Evolutionary conservation across 2,329 filamentous ascomycete genomes (phyloP), one percentile per base, ranked within the genome.

Genomic region (Talaromyces albobiverticillius): DNA sequence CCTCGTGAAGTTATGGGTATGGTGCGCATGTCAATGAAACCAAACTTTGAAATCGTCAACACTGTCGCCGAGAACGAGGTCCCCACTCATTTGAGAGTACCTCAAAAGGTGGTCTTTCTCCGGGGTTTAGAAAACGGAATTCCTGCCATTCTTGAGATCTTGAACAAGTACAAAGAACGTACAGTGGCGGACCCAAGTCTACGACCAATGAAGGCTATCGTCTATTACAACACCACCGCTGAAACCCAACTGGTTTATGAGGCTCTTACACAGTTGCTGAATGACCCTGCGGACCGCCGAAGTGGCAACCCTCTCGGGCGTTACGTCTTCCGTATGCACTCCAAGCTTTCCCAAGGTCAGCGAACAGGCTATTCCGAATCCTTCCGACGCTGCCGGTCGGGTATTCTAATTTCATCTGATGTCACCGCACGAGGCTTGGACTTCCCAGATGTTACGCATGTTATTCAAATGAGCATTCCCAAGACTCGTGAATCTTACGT

Each of bases 161-260:
- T 86, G 45, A 75, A 85, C 52, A 80, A 81, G 32, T 84, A 88
- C 62, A 70, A 79, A n/a, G 62, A 77, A 26, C 50, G 47, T 26
- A 73, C 75, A 22, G 68, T 74, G 18, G 63, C 63, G 14, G 68
- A 73, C 49, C 68, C 57, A 53, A 73, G 62, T 61, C 69, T 59
- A 65, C 71, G 58, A 73, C 89, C 90, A 0, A 96, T 97, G 82
- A 99, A 99, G 79, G 90, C 90, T n/a, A 95, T 99, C 57, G 77
- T 96, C 40, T 99, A 96, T 76, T 87, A 93, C 69, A 89, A 89
- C 64, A 90, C 88, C 20, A 95, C 88, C 1, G 82, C 83, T 22
- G 80, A 88, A 59, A 89, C 91, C 42, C 79, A 85, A 54, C 76
- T 91, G 46, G 83, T 84, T 20, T 75, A 79, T 18, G 76, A 80